Evolutionary conservation across 2,329 filamentous ascomycete species (phyloP), one percentile per base, ranked within the genome.

Genomic region (Monosporascus sp.): DNA sequence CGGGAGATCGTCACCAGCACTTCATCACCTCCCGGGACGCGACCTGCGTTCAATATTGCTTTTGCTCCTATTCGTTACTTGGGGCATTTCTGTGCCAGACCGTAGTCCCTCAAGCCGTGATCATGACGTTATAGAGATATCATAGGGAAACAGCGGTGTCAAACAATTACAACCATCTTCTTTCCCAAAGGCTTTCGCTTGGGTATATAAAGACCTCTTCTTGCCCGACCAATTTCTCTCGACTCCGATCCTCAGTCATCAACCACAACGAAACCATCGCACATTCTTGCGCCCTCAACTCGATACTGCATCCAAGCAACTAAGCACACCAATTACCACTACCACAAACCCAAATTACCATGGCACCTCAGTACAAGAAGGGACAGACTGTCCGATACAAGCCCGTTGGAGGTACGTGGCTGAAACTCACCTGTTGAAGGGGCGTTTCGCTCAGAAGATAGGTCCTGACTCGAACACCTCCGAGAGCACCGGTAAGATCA

Each of bases 361-460:
- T 65, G 63, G 55, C 62, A n/a, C 38, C 38, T 11, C 59, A 60
- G 46, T 63, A 60, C 54, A 54, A 55, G 40, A 52, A n/a, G 37
- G 61, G 63, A 38, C 53, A 65, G 35, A 40, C 49, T n/a, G 62
- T 65, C 24, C 60, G 61, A 37, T 65, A 65, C 57, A 63, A 65
- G 62, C 61, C 63, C 35, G 60, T 63, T 16, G 63, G 63, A 53
- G 62, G 59, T 60, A 38, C 44, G 59, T 22, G 14, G 19, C 16
- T 11, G 31, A 35, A 35, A 35, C 31, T 35, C 11, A 35, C 9
- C 11, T 9, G 4, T 35, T 11, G 31, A 35, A 35, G 31, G 31
- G 31, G 9, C 11, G 31, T 37, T 9, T 7, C 41, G n/a, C 50
- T 46, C 38, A 31, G 17, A 7, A 20, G 19, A 20, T 31, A 61